Evolutionary conservation across 2,329 filamentous ascomycete genomes (phyloP), one percentile per base, ranked within the genome.

Genomic region (Aspergillus sp.): DNA sequence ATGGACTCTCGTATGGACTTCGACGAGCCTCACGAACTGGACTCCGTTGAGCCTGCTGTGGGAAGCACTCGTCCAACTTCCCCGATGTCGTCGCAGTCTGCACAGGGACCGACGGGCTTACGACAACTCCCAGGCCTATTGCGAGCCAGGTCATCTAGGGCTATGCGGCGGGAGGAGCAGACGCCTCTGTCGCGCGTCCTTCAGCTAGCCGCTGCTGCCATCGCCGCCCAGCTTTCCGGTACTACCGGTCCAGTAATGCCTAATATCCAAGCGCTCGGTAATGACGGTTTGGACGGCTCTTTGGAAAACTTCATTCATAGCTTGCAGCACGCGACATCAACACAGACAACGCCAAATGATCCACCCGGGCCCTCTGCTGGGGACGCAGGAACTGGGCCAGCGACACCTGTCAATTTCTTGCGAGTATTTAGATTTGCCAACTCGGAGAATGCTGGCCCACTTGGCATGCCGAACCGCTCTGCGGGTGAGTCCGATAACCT

Each of bases 341-440:
- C 83, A 1, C 79, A 86, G 64, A 71, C 84, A 42, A 57, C 67
- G 26, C 46, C 69, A 36, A 77, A 77, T 29, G 74, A 77, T 49
- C 66, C 71, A 36, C 58, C 71, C 32, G 77, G 71, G 54, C 61
- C 69, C 22, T 65, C 76, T 50, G 68, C 76, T 50, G 68, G 58
- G 26, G 65, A 71, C 29, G 78, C 79, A 26, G 78, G 78, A 42
- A 77, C 79, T 31, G 77, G 78, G 45, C 77, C 78, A 32, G 74
- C 81, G 9, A 80, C 83, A 11, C 85, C 87, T 4, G 78, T 89
- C 60, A 89, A 89, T 70, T 89, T 89, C 71, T 84, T 89, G 73
- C 80, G 87, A 58, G 88, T 89, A 73, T 90, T 90, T 71, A 80
- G 87, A 51, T 89, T 90, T 72, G 84, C 85, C 52, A 84, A 86